Evolutionary conservation across 768 basidiomycete species (phyloP), one percentile per base, ranked within the genome.

Genomic region (Mycena crocata): DNA sequence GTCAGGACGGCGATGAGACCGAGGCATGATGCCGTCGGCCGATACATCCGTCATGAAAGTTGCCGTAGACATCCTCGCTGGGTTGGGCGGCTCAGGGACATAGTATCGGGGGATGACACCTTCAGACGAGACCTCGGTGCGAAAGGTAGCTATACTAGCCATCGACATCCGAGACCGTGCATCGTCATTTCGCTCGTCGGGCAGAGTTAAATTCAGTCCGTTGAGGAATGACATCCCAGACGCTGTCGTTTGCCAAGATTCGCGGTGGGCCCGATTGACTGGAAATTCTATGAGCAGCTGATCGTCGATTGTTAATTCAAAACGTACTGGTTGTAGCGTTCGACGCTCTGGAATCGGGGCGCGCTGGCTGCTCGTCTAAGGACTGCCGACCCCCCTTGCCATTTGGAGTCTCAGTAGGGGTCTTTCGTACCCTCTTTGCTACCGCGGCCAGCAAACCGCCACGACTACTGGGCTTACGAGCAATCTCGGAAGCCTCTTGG

Each of bases 121-220:
- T 31, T 91, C 87, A 2, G 85, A 84, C 5, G 90, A 90, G 42
- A 81, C 77, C 35, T 84, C 85, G 0, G 89, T 88, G 80, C 86
- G 80, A 64, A 89, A 76, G 0, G 89, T 89, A 30, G 84, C 83
- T 54, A 90, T 76, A 68, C 88, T 90, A 49, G 81, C 83, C 55
- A 85, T 78, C 6, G 89, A 90, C 31, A 78, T 78, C 39, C 81
- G 76, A 26, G 74, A 72, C 19, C 42, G 66, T 52, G 45, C 21
- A 52, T 77, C 65, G 64, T 83, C 78, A 62, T 78, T 75, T 65
- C 77, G 72, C 64, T 82, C 67, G 49, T 73, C 62, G 5, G 83
- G 80, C 19, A 84, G 69, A 10, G 71, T 69, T 17, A 85, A 60
- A 28, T 78, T 71, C 14, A 86, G 77, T 21, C 82, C 84, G 15